These are phyloP conservation scores for Neurospora sp. DNA, from an alignment of 495 filamentous ascomycete species.

Conservation along the genomic window DNA sequence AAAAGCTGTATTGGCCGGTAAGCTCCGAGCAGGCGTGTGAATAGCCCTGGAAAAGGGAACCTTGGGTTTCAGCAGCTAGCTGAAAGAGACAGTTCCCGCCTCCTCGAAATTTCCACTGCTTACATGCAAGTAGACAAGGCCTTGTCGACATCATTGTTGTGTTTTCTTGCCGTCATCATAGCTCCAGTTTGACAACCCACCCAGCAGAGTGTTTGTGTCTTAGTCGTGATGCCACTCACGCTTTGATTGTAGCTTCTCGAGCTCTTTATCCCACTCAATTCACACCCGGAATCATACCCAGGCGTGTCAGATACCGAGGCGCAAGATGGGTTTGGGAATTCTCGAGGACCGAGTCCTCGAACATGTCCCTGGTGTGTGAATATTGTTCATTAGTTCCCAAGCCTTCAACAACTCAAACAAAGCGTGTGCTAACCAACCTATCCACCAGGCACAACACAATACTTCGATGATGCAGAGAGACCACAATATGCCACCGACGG, in stretches of 20 bases:
- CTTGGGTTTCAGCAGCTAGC: background rate
- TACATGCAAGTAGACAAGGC: background rate
- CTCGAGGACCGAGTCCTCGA: conserved; percentile 53
- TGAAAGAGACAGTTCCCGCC: background rate
- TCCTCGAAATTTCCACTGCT: background rate
- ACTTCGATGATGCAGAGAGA: conserved; percentile 47
- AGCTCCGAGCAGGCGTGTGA: background rate
- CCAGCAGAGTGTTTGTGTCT: too few relatives aligned
- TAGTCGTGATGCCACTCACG: background rate
- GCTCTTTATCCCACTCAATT: background rate
- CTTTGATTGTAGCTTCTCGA: background rate
- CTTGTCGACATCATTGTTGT: background rate
- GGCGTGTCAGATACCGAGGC: background rate
- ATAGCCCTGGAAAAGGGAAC: background rate
- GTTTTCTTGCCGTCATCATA: background rate
- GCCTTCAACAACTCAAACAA: background rate
- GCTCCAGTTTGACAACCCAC: background rate
- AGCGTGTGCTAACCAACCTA: background rate
- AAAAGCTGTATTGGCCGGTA: background rate
- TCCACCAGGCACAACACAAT: conserved; percentile 50
- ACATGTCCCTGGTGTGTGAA: conserved; percentile 60
- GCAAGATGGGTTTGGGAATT: conserved; percentile 72
- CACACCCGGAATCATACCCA: background rate
- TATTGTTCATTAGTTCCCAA: background rate
- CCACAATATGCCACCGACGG: conserved; percentile 30